Conservation (phyloP, 1,284 basidiomycete genomes). For the Ceratobasidium sp. region DNA sequence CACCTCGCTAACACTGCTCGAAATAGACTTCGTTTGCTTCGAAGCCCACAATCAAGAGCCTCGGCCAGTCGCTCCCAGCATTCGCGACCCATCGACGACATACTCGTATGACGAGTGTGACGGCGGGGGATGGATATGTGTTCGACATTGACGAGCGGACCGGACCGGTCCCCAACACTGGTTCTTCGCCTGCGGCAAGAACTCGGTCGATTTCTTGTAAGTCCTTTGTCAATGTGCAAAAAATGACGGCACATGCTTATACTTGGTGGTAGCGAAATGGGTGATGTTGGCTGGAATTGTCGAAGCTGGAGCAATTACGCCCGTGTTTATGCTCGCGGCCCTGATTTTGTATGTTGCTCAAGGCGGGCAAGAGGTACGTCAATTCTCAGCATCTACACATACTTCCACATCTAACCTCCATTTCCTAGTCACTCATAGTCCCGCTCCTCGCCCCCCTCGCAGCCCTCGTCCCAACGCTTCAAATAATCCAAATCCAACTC, state of each 20-base stretch:
- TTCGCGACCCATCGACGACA: constrained; percentile 8
- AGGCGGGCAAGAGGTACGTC: constrained; percentile 30
- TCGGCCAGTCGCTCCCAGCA: not conserved
- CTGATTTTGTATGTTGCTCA: constrained; percentile 39
- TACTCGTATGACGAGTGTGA: constrained; percentile 1
- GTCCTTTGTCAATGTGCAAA: too few species aligned
- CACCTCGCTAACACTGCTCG: not conserved
- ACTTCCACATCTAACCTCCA: too few species aligned
- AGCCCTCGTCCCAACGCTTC: constrained; percentile 26
- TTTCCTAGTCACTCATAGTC: constrained; percentile 22
- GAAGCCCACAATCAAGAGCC: not conserved
- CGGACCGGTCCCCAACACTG: constrained; percentile 16
- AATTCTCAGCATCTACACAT: not conserved
- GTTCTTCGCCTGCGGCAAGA: not conserved
- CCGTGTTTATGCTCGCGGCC: constrained; percentile 28
- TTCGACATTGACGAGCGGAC: constrained; percentile 39
- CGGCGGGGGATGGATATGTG: constrained; percentile 14
- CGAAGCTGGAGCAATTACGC: constrained; percentile 21
- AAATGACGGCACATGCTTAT: too few species aligned
- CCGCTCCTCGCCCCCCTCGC: constrained; percentile 27
- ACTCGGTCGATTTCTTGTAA: not conserved
- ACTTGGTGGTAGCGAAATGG: constrained; percentile 15
- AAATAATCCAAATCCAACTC: constrained; percentile 39
- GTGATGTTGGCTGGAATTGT: constrained; percentile 20
- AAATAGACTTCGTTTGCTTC: constrained; percentile 14